Percentiles rank a stretch among this genome's conserved stretches.
phyloP scores from a whole-genome alignment of 2,329 filamentous ascomycete genomes.

The Cadophora sp. region DNA sequence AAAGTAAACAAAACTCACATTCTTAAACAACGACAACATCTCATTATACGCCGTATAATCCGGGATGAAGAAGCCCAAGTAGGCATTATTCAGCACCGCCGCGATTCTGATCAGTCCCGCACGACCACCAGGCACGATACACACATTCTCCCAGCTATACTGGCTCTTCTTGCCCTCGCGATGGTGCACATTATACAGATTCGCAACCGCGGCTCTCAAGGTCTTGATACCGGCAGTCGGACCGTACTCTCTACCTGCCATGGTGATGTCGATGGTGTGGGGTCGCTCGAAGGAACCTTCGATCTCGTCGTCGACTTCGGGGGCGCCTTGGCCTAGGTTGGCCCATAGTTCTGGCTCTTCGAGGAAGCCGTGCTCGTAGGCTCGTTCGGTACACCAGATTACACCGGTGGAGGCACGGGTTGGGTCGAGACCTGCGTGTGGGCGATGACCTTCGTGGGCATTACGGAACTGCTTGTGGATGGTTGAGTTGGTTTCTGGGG shows the following conservation, averaged over 20 bases:
- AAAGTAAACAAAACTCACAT: constrained; percentile 57
- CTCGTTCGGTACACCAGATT: constrained; percentile 90
- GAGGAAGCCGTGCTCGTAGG: constrained; percentile 85
- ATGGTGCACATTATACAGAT: constrained; percentile 92
- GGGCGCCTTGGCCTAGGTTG: constrained; percentile 92
- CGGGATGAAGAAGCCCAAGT: constrained; percentile 91
- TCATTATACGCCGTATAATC: constrained; percentile 98
- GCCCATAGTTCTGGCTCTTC: constrained; percentile 87
- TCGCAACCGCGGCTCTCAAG: constrained; percentile 85
- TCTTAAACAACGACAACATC: constrained; percentile 95
- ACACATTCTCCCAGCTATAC: constrained; percentile 98
- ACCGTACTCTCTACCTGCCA: constrained; percentile 85
- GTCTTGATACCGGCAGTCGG: constrained; percentile 95
- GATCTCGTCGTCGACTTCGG: constrained; percentile 93
- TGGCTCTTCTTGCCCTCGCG: constrained; percentile 84
- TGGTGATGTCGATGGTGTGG: constrained; percentile 76
- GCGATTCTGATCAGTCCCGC: constrained; percentile 95
- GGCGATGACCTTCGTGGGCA: constrained; percentile 88
- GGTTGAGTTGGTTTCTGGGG: constrained; percentile 77
- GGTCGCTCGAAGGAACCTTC: constrained; percentile 87
- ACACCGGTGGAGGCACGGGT: constrained; percentile 90
- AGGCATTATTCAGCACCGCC: constrained; percentile 90
- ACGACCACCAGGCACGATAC: constrained; percentile 91
- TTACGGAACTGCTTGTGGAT: constrained; percentile 89
- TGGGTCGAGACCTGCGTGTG: constrained; percentile 89